Base-by-base conservation (phyloP, 148 eudicot genomes). In the Polygonum aviculare region DNA sequence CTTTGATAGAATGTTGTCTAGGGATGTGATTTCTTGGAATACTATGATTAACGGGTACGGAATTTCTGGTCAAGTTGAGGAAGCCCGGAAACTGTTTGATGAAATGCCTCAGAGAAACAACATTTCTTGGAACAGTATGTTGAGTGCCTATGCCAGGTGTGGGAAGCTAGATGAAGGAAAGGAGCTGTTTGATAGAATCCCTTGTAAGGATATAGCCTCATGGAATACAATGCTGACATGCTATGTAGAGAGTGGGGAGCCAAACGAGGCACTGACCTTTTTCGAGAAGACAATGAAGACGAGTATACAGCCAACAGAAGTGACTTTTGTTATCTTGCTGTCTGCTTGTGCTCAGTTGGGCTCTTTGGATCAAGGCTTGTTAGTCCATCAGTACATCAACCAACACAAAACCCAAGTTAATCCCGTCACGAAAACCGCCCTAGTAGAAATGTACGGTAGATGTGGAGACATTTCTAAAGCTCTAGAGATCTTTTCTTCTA, bases 181-280 rank as follows among this genome's bases (percentile, higher is more conserved):
- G 74, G 75, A 81, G 77, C 52, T 87, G 74, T 95, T 93, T 78
- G 80, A 88, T 60, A 74, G 78, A 35, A 79, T 89, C 82, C 74
- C 67, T 3, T 75, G 74, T 14, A 87, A 80, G 75, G 89, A 60
- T 77, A 77, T 92, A 75, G 78, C 89, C 73, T 82, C 93, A 26
- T 90, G 97, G 97, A 92, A 92, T 73, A 85, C 98, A 9, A 83
- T 95, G 84, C 87, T 95, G 62, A 87, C 91, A 33, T 97, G 97
- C 60, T 87, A 88, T 79, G 94, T 90, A 73, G 94, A 92, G 77
- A 92, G 87, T 31, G 92, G 91, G 39, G 79, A 84, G 81, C 87
- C 83, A 69, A 91, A 85, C 76, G 83, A 82, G 72, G 97, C 89
- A 6, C 84, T 92, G 83, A 78, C 54, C 72, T 84, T 89, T 21